Evolutionary conservation across 768 basidiomycete species (phyloP).

Genomic region (Amanita exitialis): DNA sequence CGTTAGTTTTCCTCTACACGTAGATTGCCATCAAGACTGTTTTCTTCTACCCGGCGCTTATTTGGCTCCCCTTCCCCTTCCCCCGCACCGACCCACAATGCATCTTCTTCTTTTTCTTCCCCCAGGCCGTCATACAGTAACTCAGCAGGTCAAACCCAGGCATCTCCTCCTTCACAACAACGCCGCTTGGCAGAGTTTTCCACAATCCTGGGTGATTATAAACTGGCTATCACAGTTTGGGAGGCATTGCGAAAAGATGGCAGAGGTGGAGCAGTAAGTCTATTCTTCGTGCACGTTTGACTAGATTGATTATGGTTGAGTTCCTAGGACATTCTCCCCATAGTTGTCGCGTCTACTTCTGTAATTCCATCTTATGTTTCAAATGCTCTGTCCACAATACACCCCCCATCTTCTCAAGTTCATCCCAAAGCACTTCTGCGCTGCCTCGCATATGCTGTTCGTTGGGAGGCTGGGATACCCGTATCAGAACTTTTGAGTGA

Average conservation of each 20-base stretch:
- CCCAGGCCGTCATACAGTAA: conserved; percentile 26
- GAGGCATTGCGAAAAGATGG: conserved; percentile 80
- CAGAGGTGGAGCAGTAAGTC: conserved; percentile 75
- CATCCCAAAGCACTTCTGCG: conserved; percentile 59
- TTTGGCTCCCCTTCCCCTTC: conserved; percentile 58
- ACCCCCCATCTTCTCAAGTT: conserved; percentile 33
- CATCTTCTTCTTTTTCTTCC: conserved; percentile 31
- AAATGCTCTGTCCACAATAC: conserved; percentile 44
- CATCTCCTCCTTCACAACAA: conserved; percentile 49
- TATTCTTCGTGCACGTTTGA: conserved; percentile 15
- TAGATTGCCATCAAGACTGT: conserved; percentile 74
- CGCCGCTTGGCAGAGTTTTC: conserved; percentile 94
- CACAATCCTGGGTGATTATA: conserved; percentile 85
- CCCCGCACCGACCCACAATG: conserved; percentile 28
- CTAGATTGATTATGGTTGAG: background rate
- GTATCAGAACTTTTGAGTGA: conserved; percentile 46
- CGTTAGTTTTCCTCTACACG: conserved; percentile 61
- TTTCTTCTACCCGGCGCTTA: conserved; percentile 75
- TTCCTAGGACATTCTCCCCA: conserved; percentile 69
- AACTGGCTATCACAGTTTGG: conserved; percentile 76
- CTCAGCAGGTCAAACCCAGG: conserved; percentile 15
- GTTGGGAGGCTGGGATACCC: conserved; percentile 67
- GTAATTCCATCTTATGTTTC: conserved; percentile 49
- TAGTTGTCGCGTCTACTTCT: conserved; percentile 60
- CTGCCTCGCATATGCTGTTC: conserved; percentile 56